Conservation (phyloP, 495 filamentous ascomycete genomes). For the Jackrogersella multiformis region DNA sequence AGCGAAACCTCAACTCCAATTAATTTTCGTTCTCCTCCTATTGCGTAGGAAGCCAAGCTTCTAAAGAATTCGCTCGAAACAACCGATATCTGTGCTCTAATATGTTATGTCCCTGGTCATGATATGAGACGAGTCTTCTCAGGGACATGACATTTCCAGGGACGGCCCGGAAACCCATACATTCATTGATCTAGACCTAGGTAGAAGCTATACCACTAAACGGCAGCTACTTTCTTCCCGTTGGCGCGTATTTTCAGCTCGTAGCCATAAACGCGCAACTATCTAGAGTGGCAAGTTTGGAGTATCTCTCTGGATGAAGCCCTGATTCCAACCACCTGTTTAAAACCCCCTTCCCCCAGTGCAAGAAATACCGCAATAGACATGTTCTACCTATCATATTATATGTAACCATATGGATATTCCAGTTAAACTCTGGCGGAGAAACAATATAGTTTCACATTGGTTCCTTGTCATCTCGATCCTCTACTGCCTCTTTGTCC, state of each 20-base stretch:
- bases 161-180: slow-evolving; percentile 5
- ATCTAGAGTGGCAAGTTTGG: background rate
- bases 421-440: background rate
- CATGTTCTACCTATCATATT: background rate
- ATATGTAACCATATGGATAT: background rate
- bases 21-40: background rate
- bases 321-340: background rate
- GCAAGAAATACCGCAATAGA: background rate
- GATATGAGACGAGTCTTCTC: too few species aligned
- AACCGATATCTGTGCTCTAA: slow-evolving; percentile 4
- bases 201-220: too few species aligned
- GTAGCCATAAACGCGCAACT: background rate
- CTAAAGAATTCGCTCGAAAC: slow-evolving; percentile 1
- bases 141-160: slow-evolving; percentile 1
- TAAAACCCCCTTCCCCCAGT: background rate
- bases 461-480: background rate
- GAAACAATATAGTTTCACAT: background rate
- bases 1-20: slow-evolving; percentile 6
- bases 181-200: background rate
- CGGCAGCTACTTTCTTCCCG: background rate
- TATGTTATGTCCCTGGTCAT: too few species aligned
- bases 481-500: background rate
- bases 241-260: background rate
- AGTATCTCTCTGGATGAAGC: background rate
- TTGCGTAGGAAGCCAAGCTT: slow-evolving; percentile 21